Evolutionary conservation across 768 basidiomycete species (phyloP), one percentile per base, ranked within the genome.

Genomic region (Fomitopsis pulvina): DNA sequence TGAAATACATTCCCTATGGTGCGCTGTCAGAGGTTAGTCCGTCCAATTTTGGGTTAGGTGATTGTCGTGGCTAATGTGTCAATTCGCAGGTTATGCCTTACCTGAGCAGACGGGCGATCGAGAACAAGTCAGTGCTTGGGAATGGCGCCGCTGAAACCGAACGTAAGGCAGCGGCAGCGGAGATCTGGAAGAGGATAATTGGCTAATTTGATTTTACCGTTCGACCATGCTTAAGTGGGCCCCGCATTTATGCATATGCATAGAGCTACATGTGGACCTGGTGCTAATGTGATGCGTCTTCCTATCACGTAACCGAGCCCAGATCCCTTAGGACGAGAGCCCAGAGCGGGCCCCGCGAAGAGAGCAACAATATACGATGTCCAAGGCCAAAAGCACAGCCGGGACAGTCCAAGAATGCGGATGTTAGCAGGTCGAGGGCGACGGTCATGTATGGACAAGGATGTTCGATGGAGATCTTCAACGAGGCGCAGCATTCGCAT

Each of bases 121-220:
- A 96, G 80, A 96, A 97, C 71, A 94, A 92, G 66, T 84, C 85
- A 0, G 75, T 96, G 2, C 77, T 97, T 24, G 87, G 85, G 14
- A 71, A 77, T 18, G 87, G 85, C 1, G 80, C 74, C 11, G 90
- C 91, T 0, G 66, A 67, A 2, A 71, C 72, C 21, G 89, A 91
- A 64, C 70, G 85, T 21, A 65, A 64, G 50, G 63, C 80, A 26
- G 81, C 83, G 2, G 75, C 74, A 40, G 61, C 60, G 10, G 78
- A 80, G 59, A 75, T 90, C 34, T 66, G 74, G 68, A 69, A 68
- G 56, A 64, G 66, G 28, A 30, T 71, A 1, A 63, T 73, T 14
- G 66, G 66, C 16, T 58, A 27, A 53, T 12, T 4, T 25, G 20
- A 24, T 6, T 12, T 7, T 32, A 12, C 18, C 12, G 18, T 22